Percentiles rank a stretch among this genome's conserved stretches.
Evolutionary conservation across 2,329 filamentous ascomycete species (phyloP).

Genomic region (Pseudogymnoascus sp.): DNA sequence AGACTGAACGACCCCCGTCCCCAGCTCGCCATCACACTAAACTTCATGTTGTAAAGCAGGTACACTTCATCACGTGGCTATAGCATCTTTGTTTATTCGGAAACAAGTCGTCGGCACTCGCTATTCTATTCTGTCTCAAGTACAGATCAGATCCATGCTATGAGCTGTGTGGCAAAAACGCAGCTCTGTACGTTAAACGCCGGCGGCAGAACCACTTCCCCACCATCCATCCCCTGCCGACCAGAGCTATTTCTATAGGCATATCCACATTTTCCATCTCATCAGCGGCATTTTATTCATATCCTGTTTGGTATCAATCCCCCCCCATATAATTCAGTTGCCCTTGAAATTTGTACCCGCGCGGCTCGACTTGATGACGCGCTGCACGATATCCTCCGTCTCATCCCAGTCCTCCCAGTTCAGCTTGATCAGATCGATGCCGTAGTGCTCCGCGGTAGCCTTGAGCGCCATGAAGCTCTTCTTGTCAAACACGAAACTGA

Average conservation of each 20-base stretch:
- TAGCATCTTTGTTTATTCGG: background rate
- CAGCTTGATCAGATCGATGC: constrained; percentile 71
- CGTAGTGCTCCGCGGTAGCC: constrained; percentile 72
- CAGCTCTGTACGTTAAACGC: constrained; percentile 2
- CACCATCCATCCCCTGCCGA: background rate
- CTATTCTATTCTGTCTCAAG: constrained; percentile 7
- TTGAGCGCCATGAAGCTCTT: constrained; percentile 72
- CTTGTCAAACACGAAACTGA: constrained; percentile 87
- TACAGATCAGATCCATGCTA: constrained; percentile 6
- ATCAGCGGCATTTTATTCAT: background rate
- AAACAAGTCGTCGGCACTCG: background rate
- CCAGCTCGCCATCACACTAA: background rate
- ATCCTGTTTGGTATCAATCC: constrained; percentile 1
- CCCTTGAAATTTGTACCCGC: constrained; percentile 42
- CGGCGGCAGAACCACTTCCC: background rate
- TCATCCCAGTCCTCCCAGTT: constrained; percentile 85
- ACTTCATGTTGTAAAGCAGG: background rate
- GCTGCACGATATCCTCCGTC: constrained; percentile 75
- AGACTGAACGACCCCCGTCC: background rate
- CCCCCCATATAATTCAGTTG: background rate
- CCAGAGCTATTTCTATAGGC: background rate
- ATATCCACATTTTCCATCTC: constrained; percentile 2
- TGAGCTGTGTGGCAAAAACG: background rate
- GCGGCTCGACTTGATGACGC: constrained; percentile 65
- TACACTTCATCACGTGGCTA: background rate